Evolutionary conservation across 306 rosid genomes (phyloP), one percentile per base, ranked within the genome.

Genomic region (Glycyrrhiza uralensis): DNA sequence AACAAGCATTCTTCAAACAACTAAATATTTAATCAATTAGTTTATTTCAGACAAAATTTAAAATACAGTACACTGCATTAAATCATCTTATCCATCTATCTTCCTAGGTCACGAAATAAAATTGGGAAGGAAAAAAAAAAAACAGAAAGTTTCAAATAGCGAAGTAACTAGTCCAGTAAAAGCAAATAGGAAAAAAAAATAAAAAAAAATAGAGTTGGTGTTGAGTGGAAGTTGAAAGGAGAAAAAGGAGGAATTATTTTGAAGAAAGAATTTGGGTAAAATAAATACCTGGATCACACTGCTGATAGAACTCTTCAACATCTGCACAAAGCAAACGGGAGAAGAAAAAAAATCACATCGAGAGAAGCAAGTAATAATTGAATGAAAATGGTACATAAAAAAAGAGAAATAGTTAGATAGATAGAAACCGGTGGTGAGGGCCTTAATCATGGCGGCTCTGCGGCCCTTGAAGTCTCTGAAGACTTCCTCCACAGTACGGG

Each of bases 391-490:
- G 0, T 5, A 33, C 9, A 6, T 1, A 33, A 33, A 33, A 29
- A 29, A 29, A 2, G 32, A 4, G 2, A 29, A 4, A 29, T 29
- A 2, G 32, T 2, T 29, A 8, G 41, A 35, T 35, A 7, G 9
- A 7, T 33, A 7, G 9, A 33, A 5, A 35, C 41, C 41, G 7
- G 84, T 57, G 19, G 91, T 86, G 56, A 90, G 93, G 54, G 93
- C 91, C 62, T 83, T 86, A 52, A 88, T 80, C 74, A 90, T 14
- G 76, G 78, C 93, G 14, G 82, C 56, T 19, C 91, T 51, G 10
- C 96, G 88, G 75, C 88, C 89, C 81, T 75, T 87, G 80, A 82
- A 87, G 81, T 90, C 93, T 23, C 80, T 71, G 81, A 85, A 87
- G 65, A 87, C 91, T 52, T 84, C 86, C 8, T 87, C 93, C 12